Evolutionary conservation across 106 monocot species (phyloP), one percentile per base, ranked within the genome.

Genomic region (Allium cepa): DNA sequence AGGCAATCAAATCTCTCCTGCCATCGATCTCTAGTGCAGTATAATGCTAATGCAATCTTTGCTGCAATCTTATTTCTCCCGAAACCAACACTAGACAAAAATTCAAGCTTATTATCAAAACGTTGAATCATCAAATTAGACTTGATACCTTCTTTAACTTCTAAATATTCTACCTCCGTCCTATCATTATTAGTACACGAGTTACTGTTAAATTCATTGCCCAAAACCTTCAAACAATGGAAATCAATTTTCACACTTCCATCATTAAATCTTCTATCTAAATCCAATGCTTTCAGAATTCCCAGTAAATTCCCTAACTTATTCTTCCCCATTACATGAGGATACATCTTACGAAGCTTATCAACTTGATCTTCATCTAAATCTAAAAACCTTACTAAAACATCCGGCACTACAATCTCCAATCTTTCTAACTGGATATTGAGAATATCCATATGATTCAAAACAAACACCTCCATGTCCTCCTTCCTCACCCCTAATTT

Each of bases 1-100:
- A 96, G 91, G 75, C 67, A 77, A 47, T 92, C 79, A 61, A 96
- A 96, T 9, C 92, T 79, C 73, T 83, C 86, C 52, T 80, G 77
- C 63, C 91, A 57, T 67, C 75, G 66, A 26, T 80, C 67, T 70
- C 66, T 80, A 11, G 72, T 79, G 62, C 88, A 62, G 27, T 78
- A 67, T 36, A 96, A 36, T 0, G 57, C 36, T 16, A 69, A 47
- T 1, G 79, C 51, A 0, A 66, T 53, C 52, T 71, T 74, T 7
- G 73, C 14, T 10, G 85, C 80, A 47, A 73, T 71, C 59, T 72
- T 69, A 64, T 95, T 95, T 80, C 81, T 73, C 17, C 91, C 95
- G 67, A 91, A 91, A 27, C 94, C 95, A 59, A 95, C 82, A 17
- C 78, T 70, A 12, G 78, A 85, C 55, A 95, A 73, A 64, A 95